phyloP scores from a whole-genome alignment of 345 rosid genomes.

The Pistacia atlantica region DNA sequence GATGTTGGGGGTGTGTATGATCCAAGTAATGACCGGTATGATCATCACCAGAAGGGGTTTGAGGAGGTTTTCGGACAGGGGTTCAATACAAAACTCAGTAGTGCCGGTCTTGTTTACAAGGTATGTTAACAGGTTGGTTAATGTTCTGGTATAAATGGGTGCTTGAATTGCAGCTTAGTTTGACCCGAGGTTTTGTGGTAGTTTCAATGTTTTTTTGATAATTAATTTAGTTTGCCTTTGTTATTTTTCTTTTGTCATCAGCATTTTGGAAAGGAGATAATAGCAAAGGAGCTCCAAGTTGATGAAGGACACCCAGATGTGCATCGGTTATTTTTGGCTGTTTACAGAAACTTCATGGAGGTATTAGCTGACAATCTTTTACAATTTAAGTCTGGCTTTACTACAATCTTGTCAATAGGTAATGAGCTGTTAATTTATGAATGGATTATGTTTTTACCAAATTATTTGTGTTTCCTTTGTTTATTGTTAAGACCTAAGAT shows the following conservation, averaged over 20 bases:
- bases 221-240: neutral
- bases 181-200: neutral
- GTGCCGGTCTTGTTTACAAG: constrained; percentile 98
- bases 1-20: constrained; percentile 97
- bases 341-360: constrained; percentile 98
- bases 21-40: constrained; percentile 69
- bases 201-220: neutral
- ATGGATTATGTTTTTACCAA: neutral
- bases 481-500: neutral
- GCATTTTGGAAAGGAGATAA: constrained; percentile 97
- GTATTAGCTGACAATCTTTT: constrained; percentile 19
- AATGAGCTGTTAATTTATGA: neutral
- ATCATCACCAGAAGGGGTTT: constrained; percentile 94
- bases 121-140: constrained; percentile 26
- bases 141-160: neutral
- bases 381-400: neutral
- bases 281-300: constrained; percentile 81
- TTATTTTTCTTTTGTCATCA: constrained; percentile 22
- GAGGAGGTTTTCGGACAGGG: constrained; percentile 89
- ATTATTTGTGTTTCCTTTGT: neutral
- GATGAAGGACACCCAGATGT: constrained; percentile 80
- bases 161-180: neutral
- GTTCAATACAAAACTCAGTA: constrained; percentile 81
- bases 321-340: constrained; percentile 68
- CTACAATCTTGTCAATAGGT: neutral